These are phyloP conservation scores for Ananas comosus DNA, from an alignment of 176 grass and related monocot genomes.

Conservation along the genomic window DNA sequence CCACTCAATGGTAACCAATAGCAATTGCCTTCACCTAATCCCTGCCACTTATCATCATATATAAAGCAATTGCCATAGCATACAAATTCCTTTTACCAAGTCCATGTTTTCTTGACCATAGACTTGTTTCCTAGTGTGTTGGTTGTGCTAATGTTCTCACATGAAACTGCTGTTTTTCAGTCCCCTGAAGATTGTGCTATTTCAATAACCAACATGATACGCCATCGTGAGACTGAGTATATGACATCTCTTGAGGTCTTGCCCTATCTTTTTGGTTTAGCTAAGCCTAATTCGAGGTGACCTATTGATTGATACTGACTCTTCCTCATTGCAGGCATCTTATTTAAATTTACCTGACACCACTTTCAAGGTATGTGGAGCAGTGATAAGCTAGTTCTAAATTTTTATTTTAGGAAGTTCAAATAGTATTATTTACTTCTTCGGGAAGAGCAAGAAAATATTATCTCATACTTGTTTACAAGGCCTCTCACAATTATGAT, in stretches of 20 bases:
- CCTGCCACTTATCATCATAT: too few species aligned
- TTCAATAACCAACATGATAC: conserved; percentile 59
- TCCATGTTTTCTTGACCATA: background rate
- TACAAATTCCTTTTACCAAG: background rate
- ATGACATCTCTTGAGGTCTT: conserved; percentile 81
- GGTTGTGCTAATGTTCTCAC: background rate
- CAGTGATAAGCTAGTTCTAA: background rate
- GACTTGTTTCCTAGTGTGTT: too few species aligned
- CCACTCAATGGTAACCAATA: too few species aligned
- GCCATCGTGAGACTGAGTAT: conserved; percentile 71
- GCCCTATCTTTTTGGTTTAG: conserved; percentile 23
- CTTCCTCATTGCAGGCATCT: conserved; percentile 49
- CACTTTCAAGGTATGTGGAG: conserved; percentile 71
- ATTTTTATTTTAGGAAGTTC: background rate
- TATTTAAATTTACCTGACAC: conserved; percentile 76
- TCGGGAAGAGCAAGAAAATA: background rate
- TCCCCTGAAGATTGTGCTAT: conserved; percentile 65
- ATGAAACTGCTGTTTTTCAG: conserved; percentile 35
- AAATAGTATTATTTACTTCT: background rate
- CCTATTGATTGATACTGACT: conserved; percentile 11
- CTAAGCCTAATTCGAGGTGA: conserved; percentile 1
- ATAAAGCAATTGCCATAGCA: too few species aligned
- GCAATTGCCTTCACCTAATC: too few species aligned
- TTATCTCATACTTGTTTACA: background rate
- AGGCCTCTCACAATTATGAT: background rate